Evolutionary conservation across 306 rosid genomes (phyloP), one percentile per base, ranked within the genome.

Genomic region (Sophora flavescens): DNA sequence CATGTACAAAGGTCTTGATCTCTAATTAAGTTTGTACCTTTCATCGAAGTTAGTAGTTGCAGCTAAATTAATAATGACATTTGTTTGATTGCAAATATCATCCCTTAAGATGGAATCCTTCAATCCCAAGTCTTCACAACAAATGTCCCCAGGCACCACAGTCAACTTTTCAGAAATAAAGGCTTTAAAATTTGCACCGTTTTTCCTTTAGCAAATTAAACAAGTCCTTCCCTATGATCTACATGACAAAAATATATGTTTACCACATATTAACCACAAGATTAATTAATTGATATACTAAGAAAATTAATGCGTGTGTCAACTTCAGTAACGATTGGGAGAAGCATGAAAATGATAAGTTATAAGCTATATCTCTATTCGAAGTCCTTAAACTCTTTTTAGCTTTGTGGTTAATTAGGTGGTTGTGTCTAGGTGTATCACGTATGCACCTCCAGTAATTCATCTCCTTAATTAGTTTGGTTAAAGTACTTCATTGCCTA

Each of bases 1-100:
- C 28, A 56, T 7, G 10, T 9, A 56, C 4, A 32, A 54, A 15
- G 16, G 39, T 70, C 0, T 18, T 38, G 41, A 51, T 18, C 10
- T 6, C 1, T 52, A 22, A 22, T 22, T 22, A 41, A 51, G 13
- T 4, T 11, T 35, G 12, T 4, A 89, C 98, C 98, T 91, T 81
- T 91, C 96, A 71, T 91, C 84, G 18, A 93, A 91, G 16, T 88
- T 88, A 14, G 98, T 93, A 0, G 92, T 88, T 39, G 97, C 97
- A 61, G 97, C 98, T 5, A 93, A 74, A 74, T 93, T 89, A 36
- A 91, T 65, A 17, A 93, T 88, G 35, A 82, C 86, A 78, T 91
- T 87, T 0, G 87, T 58, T 38, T 89, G 80, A 32, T 53, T 72
- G 70, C 58, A 51, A 59, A 93, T 83, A 51, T 89, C 85, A 36